phyloP scores from a whole-genome alignment of 208 protist species.

The Sergeia podlipaevii region DNA sequence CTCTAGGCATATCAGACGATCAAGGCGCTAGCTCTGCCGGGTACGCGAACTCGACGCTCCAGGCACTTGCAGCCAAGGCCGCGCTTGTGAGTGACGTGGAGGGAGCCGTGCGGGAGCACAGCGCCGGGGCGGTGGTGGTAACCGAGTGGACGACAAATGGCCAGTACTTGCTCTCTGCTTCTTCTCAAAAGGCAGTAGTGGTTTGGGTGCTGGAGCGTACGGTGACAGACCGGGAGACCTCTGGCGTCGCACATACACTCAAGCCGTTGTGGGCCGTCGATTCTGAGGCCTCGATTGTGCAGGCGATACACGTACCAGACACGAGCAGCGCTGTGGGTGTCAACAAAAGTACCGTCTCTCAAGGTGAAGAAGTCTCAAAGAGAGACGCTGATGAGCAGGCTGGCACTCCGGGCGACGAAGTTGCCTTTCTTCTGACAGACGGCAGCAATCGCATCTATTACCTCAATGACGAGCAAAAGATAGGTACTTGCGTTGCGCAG shows the following conservation, averaged over 20 bases:
- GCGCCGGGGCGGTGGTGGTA: slow-evolving; percentile 34
- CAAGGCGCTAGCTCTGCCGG: slow-evolving; percentile 11
- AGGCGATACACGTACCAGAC: slow-evolving; percentile 38
- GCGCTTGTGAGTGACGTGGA: slow-evolving; percentile 42
- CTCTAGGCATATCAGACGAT: slow-evolving; percentile 25
- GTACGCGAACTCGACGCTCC: slow-evolving; percentile 15
- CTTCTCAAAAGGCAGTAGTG: slow-evolving; percentile 42
- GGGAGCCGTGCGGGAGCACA: slow-evolving; percentile 59
- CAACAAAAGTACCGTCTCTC: background rate
- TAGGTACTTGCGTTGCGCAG: slow-evolving; percentile 40
- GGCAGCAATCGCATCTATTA: slow-evolving; percentile 28
- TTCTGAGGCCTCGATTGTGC: slow-evolving; percentile 28
- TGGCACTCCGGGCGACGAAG: slow-evolving; percentile 32
- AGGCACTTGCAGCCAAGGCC: slow-evolving; percentile 31
- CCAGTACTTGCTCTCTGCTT: slow-evolving; percentile 56
- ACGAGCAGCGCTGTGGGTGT: background rate
- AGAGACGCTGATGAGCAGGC: background rate
- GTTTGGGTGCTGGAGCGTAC: slow-evolving; percentile 68
- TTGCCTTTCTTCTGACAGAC: slow-evolving; percentile 62
- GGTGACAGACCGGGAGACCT: slow-evolving; percentile 13
- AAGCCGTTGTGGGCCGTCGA: slow-evolving; percentile 71
- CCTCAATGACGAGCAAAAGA: slow-evolving; percentile 67
- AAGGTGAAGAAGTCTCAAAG: background rate
- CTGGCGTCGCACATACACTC: slow-evolving; percentile 23
- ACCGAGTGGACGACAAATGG: slow-evolving; percentile 58